These are phyloP conservation scores for Podospora pseudoanserina DNA, from an alignment of 495 filamentous ascomycete species.

Conservation along the genomic window DNA sequence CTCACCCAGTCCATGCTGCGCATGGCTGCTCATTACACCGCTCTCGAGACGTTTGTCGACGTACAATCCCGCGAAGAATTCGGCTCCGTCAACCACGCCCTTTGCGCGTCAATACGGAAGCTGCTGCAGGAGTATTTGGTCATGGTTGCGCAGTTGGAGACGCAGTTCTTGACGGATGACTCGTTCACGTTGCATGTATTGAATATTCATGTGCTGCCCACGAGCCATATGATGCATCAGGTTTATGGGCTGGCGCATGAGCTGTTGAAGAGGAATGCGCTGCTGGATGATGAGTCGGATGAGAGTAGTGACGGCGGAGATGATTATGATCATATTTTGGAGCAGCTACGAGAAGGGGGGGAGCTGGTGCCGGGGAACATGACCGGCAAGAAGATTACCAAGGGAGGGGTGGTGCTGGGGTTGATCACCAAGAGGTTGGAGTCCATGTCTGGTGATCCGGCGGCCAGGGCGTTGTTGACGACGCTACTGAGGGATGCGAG, in stretches of 20 bases:
- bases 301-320: constrained; percentile 78
- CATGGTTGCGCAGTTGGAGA: constrained; percentile 87
- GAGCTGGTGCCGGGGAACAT: constrained; percentile 73
- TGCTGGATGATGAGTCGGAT: constrained; percentile 81
- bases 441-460: constrained; percentile 88
- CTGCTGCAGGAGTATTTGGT: constrained; percentile 89
- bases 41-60: constrained; percentile 89
- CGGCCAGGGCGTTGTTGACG: constrained; percentile 73
- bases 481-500: constrained; percentile 82
- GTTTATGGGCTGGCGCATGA: constrained; percentile 84
- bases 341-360: constrained; percentile 84
- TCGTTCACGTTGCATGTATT: constrained; percentile 88
- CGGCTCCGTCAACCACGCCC: constrained; percentile 91
- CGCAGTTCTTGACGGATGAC: constrained; percentile 80
- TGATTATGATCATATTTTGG: constrained; percentile 65
- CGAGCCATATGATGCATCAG: constrained; percentile 83
- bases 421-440: constrained; percentile 79
- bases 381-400: constrained; percentile 86
- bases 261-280: constrained; percentile 77
- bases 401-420: constrained; percentile 85
- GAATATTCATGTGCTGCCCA: constrained; percentile 85
- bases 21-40: constrained; percentile 91
- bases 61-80: constrained; percentile 90
- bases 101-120: constrained; percentile 90
- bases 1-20: constrained; percentile 83